Conservation (phyloP, 306 rosid genomes). For the Inga oerstediana region DNA sequence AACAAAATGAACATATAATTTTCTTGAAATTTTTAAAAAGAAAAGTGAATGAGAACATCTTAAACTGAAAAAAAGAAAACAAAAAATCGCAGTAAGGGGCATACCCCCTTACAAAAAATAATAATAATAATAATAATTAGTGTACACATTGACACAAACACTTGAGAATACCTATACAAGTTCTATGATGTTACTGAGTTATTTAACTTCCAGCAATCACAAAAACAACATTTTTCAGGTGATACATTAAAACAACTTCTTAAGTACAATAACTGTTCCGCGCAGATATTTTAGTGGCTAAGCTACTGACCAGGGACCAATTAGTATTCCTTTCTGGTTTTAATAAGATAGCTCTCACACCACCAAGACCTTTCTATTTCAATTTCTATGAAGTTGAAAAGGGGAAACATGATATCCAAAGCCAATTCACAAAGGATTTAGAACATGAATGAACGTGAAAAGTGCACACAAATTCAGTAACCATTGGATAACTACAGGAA, state of each 20-base stretch:
- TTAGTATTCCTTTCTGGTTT: neutral
- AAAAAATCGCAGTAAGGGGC: neutral
- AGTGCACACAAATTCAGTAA: neutral
- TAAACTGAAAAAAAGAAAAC: neutral
- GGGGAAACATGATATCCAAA: neutral
- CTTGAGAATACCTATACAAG: neutral
- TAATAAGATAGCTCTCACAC: neutral
- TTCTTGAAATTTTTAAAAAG: neutral
- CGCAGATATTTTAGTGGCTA: neutral
- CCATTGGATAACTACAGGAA: neutral
- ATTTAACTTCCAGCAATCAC: neutral
- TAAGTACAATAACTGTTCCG: neutral
- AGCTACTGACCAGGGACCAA: neutral
- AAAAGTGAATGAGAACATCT: neutral
- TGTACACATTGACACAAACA: neutral
- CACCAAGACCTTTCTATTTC: neutral
- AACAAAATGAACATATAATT: neutral
- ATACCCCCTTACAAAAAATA: neutral
- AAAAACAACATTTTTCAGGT: neutral
- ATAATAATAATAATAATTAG: neutral
- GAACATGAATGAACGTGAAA: neutral
- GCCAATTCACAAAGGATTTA: neutral
- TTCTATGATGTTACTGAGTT: neutral
- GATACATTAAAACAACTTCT: neutral
- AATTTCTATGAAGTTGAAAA: neutral